A percentile compares a stretch with the other conserved stretches of the same genome.
Evolutionary conservation across 2,329 filamentous ascomycete species (phyloP).

Genomic region (Fusarium tricinctum): DNA sequence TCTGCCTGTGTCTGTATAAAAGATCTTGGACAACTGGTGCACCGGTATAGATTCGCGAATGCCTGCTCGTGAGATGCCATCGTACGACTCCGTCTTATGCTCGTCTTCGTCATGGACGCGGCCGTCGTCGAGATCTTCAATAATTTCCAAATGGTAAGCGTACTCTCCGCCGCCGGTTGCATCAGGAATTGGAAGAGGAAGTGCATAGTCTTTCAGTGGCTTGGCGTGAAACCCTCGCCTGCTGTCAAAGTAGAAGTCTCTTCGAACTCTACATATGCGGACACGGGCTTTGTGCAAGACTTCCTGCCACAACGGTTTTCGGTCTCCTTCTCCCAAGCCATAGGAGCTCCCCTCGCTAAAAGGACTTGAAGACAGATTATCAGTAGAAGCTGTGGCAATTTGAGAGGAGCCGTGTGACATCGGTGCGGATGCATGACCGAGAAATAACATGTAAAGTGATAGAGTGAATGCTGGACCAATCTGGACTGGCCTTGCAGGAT

Average conservation of each 20-base stretch:
- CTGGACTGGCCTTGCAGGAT: constrained; percentile 76
- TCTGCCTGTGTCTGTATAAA: constrained; percentile 91
- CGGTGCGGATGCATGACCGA: constrained; percentile 74
- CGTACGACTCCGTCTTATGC: constrained; percentile 53
- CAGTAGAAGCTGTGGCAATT: constrained; percentile 1
- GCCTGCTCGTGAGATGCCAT: constrained; percentile 60
- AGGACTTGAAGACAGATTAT: neutral
- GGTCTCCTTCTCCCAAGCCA: constrained; percentile 59
- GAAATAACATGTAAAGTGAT: constrained; percentile 95
- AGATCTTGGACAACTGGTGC: constrained; percentile 83
- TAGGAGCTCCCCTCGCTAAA: constrained; percentile 33
- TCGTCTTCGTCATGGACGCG: constrained; percentile 65
- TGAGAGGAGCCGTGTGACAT: constrained; percentile 21
- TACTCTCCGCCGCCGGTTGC: constrained; percentile 60
- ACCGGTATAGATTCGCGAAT: constrained; percentile 68
- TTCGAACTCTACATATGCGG: constrained; percentile 79
- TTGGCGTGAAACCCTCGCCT: constrained; percentile 33
- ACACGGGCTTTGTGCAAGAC: constrained; percentile 93
- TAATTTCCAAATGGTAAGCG: constrained; percentile 83
- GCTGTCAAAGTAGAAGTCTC: constrained; percentile 41
- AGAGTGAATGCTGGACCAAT: constrained; percentile 89
- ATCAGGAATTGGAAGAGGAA: constrained; percentile 8
- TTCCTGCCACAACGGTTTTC: constrained; percentile 89
- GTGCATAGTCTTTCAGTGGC: neutral
- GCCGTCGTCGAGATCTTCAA: constrained; percentile 81